Evolutionary conservation across 2,329 filamentous ascomycete genomes (phyloP).

Genomic region (Aureobasidium mangrovei): DNA sequence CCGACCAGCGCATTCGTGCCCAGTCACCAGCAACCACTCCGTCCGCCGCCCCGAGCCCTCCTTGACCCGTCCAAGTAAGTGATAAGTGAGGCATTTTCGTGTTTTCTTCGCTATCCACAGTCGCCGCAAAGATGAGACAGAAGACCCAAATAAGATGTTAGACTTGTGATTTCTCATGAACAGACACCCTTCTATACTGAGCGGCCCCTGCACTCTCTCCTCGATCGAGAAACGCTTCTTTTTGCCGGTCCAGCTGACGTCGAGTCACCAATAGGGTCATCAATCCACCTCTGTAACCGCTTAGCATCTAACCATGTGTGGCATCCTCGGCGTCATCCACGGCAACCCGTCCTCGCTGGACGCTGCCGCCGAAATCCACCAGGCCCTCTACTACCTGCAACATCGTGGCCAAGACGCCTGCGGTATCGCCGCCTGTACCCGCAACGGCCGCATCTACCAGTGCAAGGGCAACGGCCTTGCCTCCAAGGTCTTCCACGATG

Average conservation of each 20-base stretch:
- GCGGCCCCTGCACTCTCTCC: neutral
- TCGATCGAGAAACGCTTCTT: neutral
- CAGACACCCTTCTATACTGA: constrained; percentile 7
- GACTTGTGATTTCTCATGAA: constrained; percentile 30
- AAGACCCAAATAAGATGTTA: constrained; percentile 32
- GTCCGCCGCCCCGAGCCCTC: neutral
- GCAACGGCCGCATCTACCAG: constrained; percentile 73
- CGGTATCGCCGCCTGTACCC: constrained; percentile 68
- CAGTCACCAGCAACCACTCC: neutral
- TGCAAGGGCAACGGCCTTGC: constrained; percentile 89
- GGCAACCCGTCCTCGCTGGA: constrained; percentile 29
- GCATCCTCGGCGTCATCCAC: constrained; percentile 43
- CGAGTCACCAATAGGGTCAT: constrained; percentile 6
- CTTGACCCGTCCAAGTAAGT: neutral
- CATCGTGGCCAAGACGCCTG: constrained; percentile 79
- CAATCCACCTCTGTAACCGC: neutral
- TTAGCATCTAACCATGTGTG: constrained; percentile 35
- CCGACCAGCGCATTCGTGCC: no score
- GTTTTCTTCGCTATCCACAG: neutral
- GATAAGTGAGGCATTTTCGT: constrained; percentile 8
- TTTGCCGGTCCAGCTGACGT: constrained; percentile 14
- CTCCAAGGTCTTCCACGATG: constrained; percentile 74
- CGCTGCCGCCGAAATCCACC: constrained; percentile 30
- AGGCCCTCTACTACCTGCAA: constrained; percentile 33
- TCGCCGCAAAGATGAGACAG: constrained; percentile 19